Evolutionary conservation across 2,329 filamentous ascomycete genomes (phyloP).

Genomic region (Trichoderma harzianum): DNA sequence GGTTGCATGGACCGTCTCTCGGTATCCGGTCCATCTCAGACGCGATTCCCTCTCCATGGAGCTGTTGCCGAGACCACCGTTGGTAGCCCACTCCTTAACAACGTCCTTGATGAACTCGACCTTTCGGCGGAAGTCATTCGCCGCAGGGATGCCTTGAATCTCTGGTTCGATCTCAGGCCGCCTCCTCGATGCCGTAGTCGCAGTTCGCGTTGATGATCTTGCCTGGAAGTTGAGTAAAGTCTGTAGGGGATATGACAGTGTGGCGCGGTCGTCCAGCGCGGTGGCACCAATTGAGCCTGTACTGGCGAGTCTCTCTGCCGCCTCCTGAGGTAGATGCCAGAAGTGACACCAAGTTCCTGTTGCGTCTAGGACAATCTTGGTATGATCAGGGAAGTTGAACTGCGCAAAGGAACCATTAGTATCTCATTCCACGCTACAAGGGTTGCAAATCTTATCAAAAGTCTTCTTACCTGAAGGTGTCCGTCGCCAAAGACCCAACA

Average conservation of each 20-base stretch:
- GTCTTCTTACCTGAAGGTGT: slow-evolving; percentile 61
- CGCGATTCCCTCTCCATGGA: slow-evolving; percentile 54
- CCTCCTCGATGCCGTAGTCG: slow-evolving; percentile 47
- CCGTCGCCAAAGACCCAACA: slow-evolving; percentile 81
- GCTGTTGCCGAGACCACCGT: slow-evolving; percentile 67
- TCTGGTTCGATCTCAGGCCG: slow-evolving; percentile 60
- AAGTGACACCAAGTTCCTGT: slow-evolving; percentile 75
- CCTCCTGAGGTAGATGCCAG: slow-evolving; percentile 70
- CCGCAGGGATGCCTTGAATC: slow-evolving; percentile 62
- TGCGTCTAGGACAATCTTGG: slow-evolving; percentile 74
- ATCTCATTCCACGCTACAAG: not conserved
- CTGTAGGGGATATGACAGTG: slow-evolving; percentile 68
- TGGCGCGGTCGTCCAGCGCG: slow-evolving; percentile 67
- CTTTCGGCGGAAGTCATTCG: slow-evolving; percentile 72
- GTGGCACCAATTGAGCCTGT: slow-evolving; percentile 66
- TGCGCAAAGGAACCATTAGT: slow-evolving; percentile 35
- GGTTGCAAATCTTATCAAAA: not conserved
- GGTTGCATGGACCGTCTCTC: slow-evolving; percentile 52
- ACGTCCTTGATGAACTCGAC: slow-evolving; percentile 68
- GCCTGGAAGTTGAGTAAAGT: slow-evolving; percentile 67
- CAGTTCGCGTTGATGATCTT: slow-evolving; percentile 40
- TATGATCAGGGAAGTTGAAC: slow-evolving; percentile 88
- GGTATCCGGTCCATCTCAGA: slow-evolving; percentile 56
- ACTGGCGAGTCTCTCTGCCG: slow-evolving; percentile 60
- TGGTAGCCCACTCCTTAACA: slow-evolving; percentile 66